Evolutionary conservation across 2,329 filamentous ascomycete species (phyloP).

Genomic region (Drechslerella stenobrocha): DNA sequence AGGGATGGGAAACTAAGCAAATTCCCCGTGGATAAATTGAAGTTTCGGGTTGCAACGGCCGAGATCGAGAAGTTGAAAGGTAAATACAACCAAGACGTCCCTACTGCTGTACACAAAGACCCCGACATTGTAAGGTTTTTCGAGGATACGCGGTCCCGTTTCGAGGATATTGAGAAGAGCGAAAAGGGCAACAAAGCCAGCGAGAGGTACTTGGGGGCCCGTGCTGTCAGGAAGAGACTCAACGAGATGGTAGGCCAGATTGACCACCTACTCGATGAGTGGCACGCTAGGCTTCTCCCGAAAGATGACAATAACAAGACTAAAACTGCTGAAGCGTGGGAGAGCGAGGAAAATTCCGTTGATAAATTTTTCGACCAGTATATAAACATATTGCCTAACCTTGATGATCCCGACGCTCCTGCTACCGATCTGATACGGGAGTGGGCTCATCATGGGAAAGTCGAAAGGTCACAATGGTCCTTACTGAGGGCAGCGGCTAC

Average conservation of each 20-base stretch:
- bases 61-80: constrained; percentile 4
- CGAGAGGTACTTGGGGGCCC: not conserved
- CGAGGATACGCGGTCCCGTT: not conserved
- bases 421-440: not conserved
- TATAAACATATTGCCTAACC: constrained; percentile 8
- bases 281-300: not conserved
- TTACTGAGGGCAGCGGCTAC: not conserved
- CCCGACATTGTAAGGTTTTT: not conserved
- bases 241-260: not conserved
- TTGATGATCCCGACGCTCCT: not conserved
- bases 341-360: not conserved
- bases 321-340: not conserved
- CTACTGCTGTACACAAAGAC: not conserved
- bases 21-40: constrained; percentile 19
- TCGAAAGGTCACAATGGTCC: not conserved
- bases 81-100: not conserved
- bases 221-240: not conserved
- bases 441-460: not conserved
- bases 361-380: constrained; percentile 7
- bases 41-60: constrained; percentile 5
- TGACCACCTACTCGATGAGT: not conserved
- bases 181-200: not conserved
- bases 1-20: not conserved
- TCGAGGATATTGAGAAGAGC: not conserved
- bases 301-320: not conserved